Conservation (phyloP, 306 rosid species). For the Cicer cuneatum region DNA sequence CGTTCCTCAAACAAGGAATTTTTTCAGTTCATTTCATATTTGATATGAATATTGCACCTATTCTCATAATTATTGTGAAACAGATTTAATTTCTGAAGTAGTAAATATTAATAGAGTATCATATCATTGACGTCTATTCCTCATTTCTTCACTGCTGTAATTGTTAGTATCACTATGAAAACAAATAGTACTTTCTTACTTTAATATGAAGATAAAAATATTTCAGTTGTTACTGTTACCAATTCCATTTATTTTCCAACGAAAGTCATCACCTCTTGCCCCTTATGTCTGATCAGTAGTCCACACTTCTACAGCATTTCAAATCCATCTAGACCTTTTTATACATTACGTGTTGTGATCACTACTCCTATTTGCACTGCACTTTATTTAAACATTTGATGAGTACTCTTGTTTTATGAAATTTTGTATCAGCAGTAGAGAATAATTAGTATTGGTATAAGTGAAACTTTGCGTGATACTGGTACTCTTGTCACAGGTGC, state of each 20-base stretch:
- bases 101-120: constrained; percentile 7
- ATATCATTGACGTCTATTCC: background rate
- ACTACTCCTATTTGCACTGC: background rate
- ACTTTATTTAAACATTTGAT: constrained; percentile 5
- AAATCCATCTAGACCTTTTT: constrained; percentile 19
- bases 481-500: constrained; percentile 18
- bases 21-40: background rate
- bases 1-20: background rate
- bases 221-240: background rate
- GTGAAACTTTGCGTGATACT: constrained; percentile 38
- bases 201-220: background rate
- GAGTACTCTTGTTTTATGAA: constrained; percentile 3
- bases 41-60: constrained; percentile 21
- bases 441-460: constrained; percentile 22
- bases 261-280: constrained; percentile 8
- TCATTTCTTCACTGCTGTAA: constrained; percentile 23
- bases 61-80: constrained; percentile 16
- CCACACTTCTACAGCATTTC: constrained; percentile 15
- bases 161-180: constrained; percentile 1
- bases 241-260: background rate
- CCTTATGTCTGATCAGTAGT: background rate
- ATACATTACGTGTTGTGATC: background rate
- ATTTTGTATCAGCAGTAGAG: background rate
- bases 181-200: background rate
- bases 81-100: constrained; percentile 26